Conservation (phyloP, 345 rosid species). For the Citrus australasica region DNA sequence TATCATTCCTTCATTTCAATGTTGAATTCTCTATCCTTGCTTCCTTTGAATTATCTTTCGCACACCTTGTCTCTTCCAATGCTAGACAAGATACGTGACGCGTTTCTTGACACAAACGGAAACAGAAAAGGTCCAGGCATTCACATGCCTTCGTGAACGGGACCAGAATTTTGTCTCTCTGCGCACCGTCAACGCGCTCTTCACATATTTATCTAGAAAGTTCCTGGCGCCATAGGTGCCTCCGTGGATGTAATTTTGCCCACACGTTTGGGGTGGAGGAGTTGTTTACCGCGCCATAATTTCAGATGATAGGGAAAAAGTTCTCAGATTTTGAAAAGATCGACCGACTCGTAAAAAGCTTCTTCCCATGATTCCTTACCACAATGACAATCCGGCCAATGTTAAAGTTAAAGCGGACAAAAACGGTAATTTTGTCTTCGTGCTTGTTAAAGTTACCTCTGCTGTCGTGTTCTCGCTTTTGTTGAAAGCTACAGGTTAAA, state of each 20-base stretch:
- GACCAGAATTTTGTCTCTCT: not conserved
- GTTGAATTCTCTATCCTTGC: not conserved
- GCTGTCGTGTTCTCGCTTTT: not conserved
- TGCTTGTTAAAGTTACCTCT: not conserved
- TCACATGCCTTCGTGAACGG: not conserved
- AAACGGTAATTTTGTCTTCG: not conserved
- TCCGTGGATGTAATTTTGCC: not conserved
- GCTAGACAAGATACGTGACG: too few relatives aligned
- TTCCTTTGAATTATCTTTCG: not conserved
- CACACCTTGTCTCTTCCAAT: too few relatives aligned
- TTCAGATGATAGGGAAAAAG: not conserved
- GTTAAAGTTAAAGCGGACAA: not conserved
- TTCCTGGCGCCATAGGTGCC: not conserved
- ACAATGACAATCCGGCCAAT: not conserved
- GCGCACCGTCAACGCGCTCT: not conserved
- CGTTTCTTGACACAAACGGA: not conserved
- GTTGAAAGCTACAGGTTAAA: not conserved
- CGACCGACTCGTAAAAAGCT: not conserved
- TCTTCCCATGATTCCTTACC: not conserved
- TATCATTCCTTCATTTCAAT: not conserved
- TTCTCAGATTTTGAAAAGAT: not conserved
- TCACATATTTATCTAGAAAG: not conserved
- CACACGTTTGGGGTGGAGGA: not conserved
- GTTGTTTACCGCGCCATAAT: not conserved
- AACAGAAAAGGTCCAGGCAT: not conserved